A percentile compares a stretch with the other conserved stretches of the same genome.
Conservation (phyloP, 2,329 filamentous ascomycete genomes). For the Aspergillus sp. region DNA sequence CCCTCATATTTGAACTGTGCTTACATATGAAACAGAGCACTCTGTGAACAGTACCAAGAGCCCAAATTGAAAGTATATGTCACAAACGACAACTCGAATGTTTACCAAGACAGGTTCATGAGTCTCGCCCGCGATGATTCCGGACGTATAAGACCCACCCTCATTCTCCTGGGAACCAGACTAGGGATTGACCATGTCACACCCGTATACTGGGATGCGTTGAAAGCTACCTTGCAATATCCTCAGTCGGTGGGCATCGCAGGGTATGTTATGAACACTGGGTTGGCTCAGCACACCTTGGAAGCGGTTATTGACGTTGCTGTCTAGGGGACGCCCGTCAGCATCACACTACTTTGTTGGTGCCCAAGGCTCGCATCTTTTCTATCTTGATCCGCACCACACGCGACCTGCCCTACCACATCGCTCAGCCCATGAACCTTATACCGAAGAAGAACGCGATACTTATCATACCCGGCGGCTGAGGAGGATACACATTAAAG, state of each 20-base stretch:
- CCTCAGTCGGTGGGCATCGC: slow-evolving; percentile 93
- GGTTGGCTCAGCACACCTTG: background rate
- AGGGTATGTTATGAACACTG: slow-evolving; percentile 50
- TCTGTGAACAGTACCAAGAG: slow-evolving; percentile 58
- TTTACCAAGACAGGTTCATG: slow-evolving; percentile 85
- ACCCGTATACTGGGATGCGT: slow-evolving; percentile 88
- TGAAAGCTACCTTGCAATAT: slow-evolving; percentile 76
- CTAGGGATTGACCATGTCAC: slow-evolving; percentile 92
- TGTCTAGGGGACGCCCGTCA: slow-evolving; percentile 71
- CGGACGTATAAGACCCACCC: slow-evolving; percentile 65
- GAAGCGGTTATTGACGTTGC: background rate
- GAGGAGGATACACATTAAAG: slow-evolving; percentile 70
- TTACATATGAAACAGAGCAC: slow-evolving; percentile 48
- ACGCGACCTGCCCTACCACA: slow-evolving; percentile 69
- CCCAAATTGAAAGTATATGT: slow-evolving; percentile 71
- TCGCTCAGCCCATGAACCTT: slow-evolving; percentile 39
- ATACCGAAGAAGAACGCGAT: slow-evolving; percentile 64
- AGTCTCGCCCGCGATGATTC: slow-evolving; percentile 62
- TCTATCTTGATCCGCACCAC: slow-evolving; percentile 90
- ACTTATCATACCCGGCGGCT: slow-evolving; percentile 83
- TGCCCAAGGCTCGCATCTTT: slow-evolving; percentile 67
- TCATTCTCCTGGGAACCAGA: slow-evolving; percentile 81
- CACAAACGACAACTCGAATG: slow-evolving; percentile 80
- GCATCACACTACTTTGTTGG: slow-evolving; percentile 75
- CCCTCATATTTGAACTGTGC: background rate